Percentiles rank a stretch among this genome's conserved stretches.
phyloP scores from a whole-genome alignment of 805 yeast species.

The Yarrowia sp. region DNA sequence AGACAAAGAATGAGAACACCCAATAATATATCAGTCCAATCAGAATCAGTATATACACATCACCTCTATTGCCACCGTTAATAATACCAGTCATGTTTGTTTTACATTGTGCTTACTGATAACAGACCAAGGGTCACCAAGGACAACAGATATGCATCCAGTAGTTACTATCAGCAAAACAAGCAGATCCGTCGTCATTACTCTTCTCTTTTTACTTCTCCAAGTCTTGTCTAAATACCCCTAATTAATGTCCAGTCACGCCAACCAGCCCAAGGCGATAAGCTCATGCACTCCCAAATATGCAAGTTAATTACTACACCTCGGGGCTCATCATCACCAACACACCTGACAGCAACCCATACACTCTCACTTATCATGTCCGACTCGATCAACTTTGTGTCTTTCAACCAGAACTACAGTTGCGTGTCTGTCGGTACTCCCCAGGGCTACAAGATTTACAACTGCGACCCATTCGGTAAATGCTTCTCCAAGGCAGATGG shows the following conservation, averaged over 20 bases:
- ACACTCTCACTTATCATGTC: not conserved
- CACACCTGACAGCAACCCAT: not conserved
- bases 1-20: not conserved
- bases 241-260: not conserved
- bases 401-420: constrained; percentile 85
- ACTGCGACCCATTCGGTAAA: constrained; percentile 82
- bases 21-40: not conserved
- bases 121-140: not conserved
- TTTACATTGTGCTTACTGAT: not conserved
- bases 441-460: constrained; percentile 66
- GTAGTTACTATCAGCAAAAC: not conserved
- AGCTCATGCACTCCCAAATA: constrained; percentile 19
- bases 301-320: constrained; percentile 17
- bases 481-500: constrained; percentile 51
- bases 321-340: constrained; percentile 6
- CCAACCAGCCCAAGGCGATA: not conserved
- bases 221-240: not conserved
- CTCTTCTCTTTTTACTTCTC: too few species aligned
- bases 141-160: not conserved
- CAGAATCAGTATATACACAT: not conserved
- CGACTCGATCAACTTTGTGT: constrained; percentile 46
- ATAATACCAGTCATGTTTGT: too few species aligned
- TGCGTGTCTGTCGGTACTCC: constrained; percentile 75
- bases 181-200: too few species aligned
- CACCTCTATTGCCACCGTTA: not conserved